Base-by-base conservation (phyloP, 495 filamentous ascomycete genomes). In the Daldinia grandis region DNA sequence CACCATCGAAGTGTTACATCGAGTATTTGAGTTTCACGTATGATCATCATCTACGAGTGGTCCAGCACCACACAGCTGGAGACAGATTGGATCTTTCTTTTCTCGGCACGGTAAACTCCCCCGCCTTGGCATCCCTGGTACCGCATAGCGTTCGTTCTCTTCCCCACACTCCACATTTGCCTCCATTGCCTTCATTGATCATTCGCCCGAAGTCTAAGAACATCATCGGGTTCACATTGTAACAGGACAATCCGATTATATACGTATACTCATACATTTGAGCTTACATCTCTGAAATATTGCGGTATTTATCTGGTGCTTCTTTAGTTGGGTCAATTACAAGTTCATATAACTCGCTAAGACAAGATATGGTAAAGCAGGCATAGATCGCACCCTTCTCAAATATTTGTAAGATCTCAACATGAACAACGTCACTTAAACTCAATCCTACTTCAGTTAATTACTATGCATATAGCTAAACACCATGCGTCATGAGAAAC, bases 91-190 rank as follows among this genome's bases (percentile, higher is more conserved):
- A 67, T 56, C 59, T 64, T 40, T 56, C 33, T 21, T 59, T 14
- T 62, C 69, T 62, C 30, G 64, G 64, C 59, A 58, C 64, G 64
- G 64, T 64, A 68, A 42, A 35, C 64, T 47, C 69, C 69, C 63
- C 69, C 64, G 69, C 40, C 69, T 72, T 72, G 69, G 69, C 64
- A 61, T 28, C 40, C 63, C 68, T 72, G 61, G 69, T 65, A 61
- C 25, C 30, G n/a, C 33, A 38, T 30, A 51, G 17, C 21, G 9
- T 33, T 57, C 35, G 33, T 35, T 56, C 40, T 53, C 50, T 59
- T 60, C 60, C 69, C 69, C 64, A 68, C 60, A 72, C 69, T 72
- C 64, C 64, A 44, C 64, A 30, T 37, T 42, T 33, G 17, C 49
- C 40, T 49, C 61, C 58, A 21, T 49, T 19, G 17, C 19, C 37